A percentile compares a stretch with the other conserved stretches of the same genome.
These are phyloP conservation scores for Oryza longistaminata DNA, from an alignment of 176 grass and related monocot species.

Conservation along the genomic window DNA sequence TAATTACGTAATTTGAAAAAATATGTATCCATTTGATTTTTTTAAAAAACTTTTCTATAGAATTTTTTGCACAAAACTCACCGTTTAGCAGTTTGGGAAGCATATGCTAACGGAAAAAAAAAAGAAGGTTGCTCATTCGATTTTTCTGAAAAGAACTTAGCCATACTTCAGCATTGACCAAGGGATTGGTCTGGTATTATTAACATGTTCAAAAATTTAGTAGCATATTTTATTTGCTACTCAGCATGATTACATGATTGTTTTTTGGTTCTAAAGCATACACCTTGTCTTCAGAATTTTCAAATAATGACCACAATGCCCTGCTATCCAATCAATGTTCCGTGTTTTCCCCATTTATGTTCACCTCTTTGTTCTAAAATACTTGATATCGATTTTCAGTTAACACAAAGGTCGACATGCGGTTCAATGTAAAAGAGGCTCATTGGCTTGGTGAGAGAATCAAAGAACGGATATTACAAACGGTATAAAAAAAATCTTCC, in stretches of 20 bases:
- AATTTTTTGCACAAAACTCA: too few relatives aligned
- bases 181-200: not conserved
- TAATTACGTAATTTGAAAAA: too few relatives aligned
- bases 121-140: too few relatives aligned
- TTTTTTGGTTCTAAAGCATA: not conserved
- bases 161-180: slow-evolving; percentile 9
- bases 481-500: slow-evolving; percentile 48
- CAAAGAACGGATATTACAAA: slow-evolving; percentile 81
- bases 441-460: slow-evolving; percentile 93
- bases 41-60: too few relatives aligned
- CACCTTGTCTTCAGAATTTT: not conserved
- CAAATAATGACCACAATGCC: slow-evolving; percentile 6
- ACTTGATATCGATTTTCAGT: slow-evolving; percentile 48
- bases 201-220: not conserved
- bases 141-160: too few relatives aligned
- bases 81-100: too few relatives aligned
- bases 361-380: slow-evolving; percentile 13
- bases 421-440: slow-evolving; percentile 91
- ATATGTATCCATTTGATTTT: too few relatives aligned
- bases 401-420: slow-evolving; percentile 98
- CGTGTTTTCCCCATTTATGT: not conserved
- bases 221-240: slow-evolving; percentile 10
- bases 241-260: slow-evolving; percentile 21
- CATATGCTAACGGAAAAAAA: too few relatives aligned
- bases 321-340: not conserved